Evolutionary conservation across 139 green algal genomes (phyloP).

Genomic region (Coelastrella sp.): DNA sequence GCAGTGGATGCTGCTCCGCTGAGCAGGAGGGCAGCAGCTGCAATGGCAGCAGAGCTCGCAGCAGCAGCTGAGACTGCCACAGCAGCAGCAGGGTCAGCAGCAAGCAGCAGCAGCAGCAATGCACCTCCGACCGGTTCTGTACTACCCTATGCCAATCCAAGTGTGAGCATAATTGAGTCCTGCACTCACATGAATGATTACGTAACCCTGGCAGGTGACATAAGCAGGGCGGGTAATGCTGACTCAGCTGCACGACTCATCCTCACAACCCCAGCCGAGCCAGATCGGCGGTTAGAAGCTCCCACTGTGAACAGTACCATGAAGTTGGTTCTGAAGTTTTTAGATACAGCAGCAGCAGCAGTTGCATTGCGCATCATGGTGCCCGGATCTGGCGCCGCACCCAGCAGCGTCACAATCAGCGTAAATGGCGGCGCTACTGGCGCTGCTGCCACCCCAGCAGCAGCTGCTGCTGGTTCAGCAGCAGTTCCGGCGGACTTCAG

Average conservation of each 20-base stretch:
- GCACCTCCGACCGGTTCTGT: neutral
- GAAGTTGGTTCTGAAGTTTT: constrained; percentile 26
- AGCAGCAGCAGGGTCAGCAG: neutral
- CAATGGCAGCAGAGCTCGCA: neutral
- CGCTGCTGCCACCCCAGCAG: neutral
- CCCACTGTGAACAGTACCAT: constrained; percentile 17
- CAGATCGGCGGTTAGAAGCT: constrained; percentile 31
- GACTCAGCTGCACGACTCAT: constrained; percentile 18
- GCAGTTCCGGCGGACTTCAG: neutral
- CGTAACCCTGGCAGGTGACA: constrained; percentile 30
- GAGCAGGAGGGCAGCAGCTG: constrained; percentile 1
- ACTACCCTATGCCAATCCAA: neutral
- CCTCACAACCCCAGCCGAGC: constrained; percentile 14
- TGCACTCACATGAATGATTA: constrained; percentile 23
- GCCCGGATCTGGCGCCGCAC: neutral
- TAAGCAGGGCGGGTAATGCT: constrained; percentile 10
- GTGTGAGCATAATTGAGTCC: neutral
- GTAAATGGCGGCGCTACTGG: neutral
- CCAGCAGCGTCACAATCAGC: neutral
- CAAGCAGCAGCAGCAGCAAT: constrained; percentile 11
- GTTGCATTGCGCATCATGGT: constrained; percentile 25
- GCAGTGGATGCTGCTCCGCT: neutral
- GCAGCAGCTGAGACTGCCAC: neutral
- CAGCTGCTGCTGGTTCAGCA: neutral
- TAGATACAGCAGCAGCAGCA: neutral